Conservation (phyloP, 164 flowering plant species). For the Euptelea pleiosperma region DNA sequence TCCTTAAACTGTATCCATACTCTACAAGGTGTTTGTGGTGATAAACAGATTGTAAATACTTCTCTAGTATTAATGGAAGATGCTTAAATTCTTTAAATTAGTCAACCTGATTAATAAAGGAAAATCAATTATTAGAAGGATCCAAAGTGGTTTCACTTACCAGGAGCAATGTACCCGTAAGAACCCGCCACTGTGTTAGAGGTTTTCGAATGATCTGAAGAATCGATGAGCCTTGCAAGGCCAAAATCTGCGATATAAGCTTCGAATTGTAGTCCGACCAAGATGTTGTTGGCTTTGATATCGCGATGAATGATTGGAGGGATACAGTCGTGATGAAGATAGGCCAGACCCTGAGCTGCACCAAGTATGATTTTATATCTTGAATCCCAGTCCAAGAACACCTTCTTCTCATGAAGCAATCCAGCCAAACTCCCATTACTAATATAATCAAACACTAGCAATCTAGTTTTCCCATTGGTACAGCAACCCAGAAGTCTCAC, state of each 20-base stretch:
- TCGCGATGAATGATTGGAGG: conserved; percentile 67
- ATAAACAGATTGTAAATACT: not conserved
- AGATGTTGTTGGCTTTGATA: conserved; percentile 57
- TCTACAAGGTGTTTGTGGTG: conserved; percentile 43
- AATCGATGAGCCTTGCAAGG: conserved; percentile 46
- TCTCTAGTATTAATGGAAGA: not conserved
- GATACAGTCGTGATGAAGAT: conserved; percentile 66
- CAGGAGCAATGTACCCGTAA: conserved; percentile 74
- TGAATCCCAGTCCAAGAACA: conserved; percentile 51
- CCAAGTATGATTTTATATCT: conserved; percentile 54
- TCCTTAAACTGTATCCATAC: conserved; percentile 54
- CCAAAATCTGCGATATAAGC: conserved; percentile 67
- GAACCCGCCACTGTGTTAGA: conserved; percentile 54
- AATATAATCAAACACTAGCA: conserved; percentile 60
- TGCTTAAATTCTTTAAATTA: not conserved
- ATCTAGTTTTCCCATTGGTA: conserved; percentile 39
- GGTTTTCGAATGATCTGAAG: conserved; percentile 28
- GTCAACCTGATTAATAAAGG: not conserved
- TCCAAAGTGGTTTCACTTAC: conserved; percentile 28
- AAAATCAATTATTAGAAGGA: not conserved
- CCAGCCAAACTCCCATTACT: conserved; percentile 50
- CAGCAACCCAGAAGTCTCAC: conserved; percentile 60
- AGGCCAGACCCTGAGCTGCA: conserved; percentile 58
- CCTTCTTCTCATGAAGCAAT: conserved; percentile 48
- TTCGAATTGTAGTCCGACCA: conserved; percentile 52